A percentile compares a stretch with the other conserved stretches of the same genome.
phyloP scores from a whole-genome alignment of 345 rosid species.

The thale cress (Arabidopsis thaliana) region TAIR10.1 NC_003070.9:26112001-26112500 shows the following conservation, averaged over 20 bases:
- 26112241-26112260: background rate
- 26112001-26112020: background rate
- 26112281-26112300: conserved; percentile 49
- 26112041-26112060: conserved; percentile 48
- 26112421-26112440: background rate
- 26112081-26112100: conserved; percentile 85
- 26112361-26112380: conserved; percentile 10
- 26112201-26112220: conserved; percentile 32
- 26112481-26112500: background rate
- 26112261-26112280: conserved; percentile 51
- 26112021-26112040: background rate
- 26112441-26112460: background rate
- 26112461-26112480: background rate
- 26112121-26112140: conserved; percentile 73
- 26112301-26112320: conserved; percentile 44
- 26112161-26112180: conserved; percentile 68
- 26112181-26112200: conserved; percentile 97
- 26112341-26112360: conserved; percentile 41
- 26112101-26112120: conserved; percentile 86
- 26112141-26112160: conserved; percentile 83
- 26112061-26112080: conserved; percentile 96
- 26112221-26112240: background rate
- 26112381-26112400: background rate
- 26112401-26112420: background rate
- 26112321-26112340: conserved; percentile 44